Evolutionary conservation across 345 rosid species (phyloP), one percentile per base, ranked within the genome.

Genomic region (Hevea brasiliensis): DNA sequence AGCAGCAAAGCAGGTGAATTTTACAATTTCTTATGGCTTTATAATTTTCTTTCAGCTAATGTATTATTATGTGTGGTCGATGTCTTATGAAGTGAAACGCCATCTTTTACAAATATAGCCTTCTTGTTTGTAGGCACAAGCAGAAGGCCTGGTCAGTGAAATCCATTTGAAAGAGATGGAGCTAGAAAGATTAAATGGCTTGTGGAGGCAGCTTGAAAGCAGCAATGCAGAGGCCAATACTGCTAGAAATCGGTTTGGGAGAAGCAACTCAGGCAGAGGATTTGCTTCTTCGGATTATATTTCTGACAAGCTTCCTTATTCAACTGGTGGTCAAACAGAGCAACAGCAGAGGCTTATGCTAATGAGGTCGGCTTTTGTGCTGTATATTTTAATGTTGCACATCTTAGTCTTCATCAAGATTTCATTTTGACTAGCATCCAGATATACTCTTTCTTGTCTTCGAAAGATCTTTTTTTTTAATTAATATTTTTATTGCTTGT

Each of bases 381-480:
- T 94, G 64, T 94, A 94, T 85, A 82, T 94, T 72, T 82, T 94
- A 73, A 82, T 87, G 59, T 80, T 92, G 87, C 91, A 90, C 65
- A 72, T 94, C 58, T 62, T 89, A 76, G 98, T 92, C 79, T 92
- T 95, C 84, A 83, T 90, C 82, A 95, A 89, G 87, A 81, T 95
- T 77, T 94, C 97, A 12, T 90, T 94, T 85, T 94, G 86, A 92
- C 76, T 65, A 44, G 66, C 72, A 70, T 66, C 72, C 8, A 24
- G 24, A 29, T 27, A 21, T 27, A 18, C 9, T 21, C 21, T 27
- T 61, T 64, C 35, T 41, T 40, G 8, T 41, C 47, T 62, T 42
- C 14, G 13, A 70, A 45, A 24, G 18, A 24, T 42, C 32, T 11
- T 1, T 20, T 18, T 48, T 20, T 3, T 18, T 13, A 10, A 51